These are phyloP conservation scores for Cryptomeria japonica DNA, from an alignment of 75 land plant genomes.

Conservation along the genomic window DNA sequence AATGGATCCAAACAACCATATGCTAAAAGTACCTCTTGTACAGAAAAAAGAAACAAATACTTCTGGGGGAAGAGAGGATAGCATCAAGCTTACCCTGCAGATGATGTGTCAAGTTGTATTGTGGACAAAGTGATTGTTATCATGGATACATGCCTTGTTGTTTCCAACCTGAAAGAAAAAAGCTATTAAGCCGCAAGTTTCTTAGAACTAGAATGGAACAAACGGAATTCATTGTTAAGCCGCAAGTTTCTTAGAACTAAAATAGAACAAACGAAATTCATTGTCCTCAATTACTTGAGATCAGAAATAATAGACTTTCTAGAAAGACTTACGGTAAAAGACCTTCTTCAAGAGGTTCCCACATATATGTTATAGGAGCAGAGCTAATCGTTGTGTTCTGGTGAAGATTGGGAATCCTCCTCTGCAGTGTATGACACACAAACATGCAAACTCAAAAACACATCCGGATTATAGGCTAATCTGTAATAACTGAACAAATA, in stretches of 20 bases:
- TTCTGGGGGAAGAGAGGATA: neutral
- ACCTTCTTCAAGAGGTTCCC: conserved; percentile 60
- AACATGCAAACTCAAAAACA: neutral
- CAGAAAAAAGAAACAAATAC: neutral
- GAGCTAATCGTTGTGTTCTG: conserved; percentile 51
- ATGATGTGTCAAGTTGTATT: conserved; percentile 56
- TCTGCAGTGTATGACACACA: conserved; percentile 20
- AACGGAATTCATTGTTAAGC: neutral
- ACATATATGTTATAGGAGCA: conserved; percentile 42
- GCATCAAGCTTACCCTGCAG: conserved; percentile 47
- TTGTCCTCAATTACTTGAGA: neutral
- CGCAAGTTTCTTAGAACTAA: neutral
- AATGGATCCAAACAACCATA: neutral
- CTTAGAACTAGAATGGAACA: neutral
- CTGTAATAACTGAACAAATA: neutral
- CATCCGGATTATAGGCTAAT: neutral
- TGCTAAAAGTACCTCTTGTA: neutral
- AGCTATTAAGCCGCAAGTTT: neutral
- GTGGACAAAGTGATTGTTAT: conserved; percentile 72
- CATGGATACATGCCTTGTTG: conserved; percentile 79
- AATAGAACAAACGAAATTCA: neutral
- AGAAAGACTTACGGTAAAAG: conserved; percentile 45
- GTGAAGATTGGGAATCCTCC: conserved; percentile 50
- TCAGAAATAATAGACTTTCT: neutral
- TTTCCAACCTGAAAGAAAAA: conserved; percentile 46